Percentiles rank a stretch among this genome's conserved stretches.
phyloP scores from a whole-genome alignment of 768 basidiomycete species.

The Boletus speciosus region DNA sequence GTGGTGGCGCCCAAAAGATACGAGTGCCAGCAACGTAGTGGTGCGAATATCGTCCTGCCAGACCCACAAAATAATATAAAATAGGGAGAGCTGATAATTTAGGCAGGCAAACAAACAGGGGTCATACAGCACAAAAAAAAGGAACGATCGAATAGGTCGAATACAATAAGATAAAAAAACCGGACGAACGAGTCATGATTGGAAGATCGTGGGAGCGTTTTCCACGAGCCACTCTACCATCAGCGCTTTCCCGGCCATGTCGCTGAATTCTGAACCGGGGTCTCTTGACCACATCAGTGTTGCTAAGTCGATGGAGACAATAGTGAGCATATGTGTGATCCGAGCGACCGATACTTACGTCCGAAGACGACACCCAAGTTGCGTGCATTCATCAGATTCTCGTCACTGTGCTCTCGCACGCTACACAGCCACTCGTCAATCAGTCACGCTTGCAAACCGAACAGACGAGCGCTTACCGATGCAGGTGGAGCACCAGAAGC shows the following conservation, averaged over 20 bases:
- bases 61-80: neutral
- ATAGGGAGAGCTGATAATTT: constrained; percentile 20
- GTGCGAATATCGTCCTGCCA: constrained; percentile 3
- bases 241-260: constrained; percentile 96
- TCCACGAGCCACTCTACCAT: constrained; percentile 94
- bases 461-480: constrained; percentile 51
- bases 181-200: constrained; percentile 1
- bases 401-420: constrained; percentile 62
- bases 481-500: constrained; percentile 80
- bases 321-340: neutral
- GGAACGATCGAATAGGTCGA: constrained; percentile 7
- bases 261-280: constrained; percentile 85
- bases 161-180: constrained; percentile 29
- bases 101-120: neutral
- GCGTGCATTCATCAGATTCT: constrained; percentile 90
- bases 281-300: constrained; percentile 91
- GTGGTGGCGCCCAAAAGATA: neutral
- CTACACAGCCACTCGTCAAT: constrained; percentile 24
- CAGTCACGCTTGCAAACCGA: neutral
- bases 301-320: constrained; percentile 44
- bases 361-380: constrained; percentile 98
- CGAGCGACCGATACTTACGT: constrained; percentile 54
- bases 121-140: constrained; percentile 8
- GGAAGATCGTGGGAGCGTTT: constrained; percentile 63
- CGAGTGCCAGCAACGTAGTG: constrained; percentile 1